Evolutionary conservation across 78 protist genomes (phyloP).

Genomic region (Dictyostelium purpureum): DNA sequence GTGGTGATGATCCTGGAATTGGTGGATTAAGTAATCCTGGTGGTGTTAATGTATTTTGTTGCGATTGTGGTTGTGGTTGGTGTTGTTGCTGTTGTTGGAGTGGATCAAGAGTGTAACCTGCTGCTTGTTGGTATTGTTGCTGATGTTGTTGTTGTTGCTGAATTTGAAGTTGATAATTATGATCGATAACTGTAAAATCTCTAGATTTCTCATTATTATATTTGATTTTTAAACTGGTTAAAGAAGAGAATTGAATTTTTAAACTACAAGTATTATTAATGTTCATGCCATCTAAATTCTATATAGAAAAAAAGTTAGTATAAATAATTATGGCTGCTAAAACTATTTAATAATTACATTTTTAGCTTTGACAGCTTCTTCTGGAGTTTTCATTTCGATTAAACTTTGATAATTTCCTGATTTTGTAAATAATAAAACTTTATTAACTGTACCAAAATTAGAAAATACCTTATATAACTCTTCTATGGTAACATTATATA

Average conservation of each 20-base stretch:
- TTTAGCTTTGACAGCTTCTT: conserved; percentile 71
- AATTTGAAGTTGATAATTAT: not conserved
- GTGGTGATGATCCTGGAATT: conserved; percentile 4
- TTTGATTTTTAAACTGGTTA: conserved; percentile 58
- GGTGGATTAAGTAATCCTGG: conserved; percentile 5
- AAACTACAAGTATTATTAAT: conserved; percentile 77
- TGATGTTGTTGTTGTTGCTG: not conserved
- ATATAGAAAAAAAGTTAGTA: not conserved
- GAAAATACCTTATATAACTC: conserved; percentile 79
- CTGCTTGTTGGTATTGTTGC: not conserved
- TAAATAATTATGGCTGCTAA: not conserved
- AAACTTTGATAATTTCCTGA: conserved; percentile 78
- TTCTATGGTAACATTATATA: conserved; percentile 84
- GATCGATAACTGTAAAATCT: conserved; percentile 55
- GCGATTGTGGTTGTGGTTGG: not conserved
- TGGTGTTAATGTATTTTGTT: not conserved
- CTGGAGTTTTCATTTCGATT: conserved; percentile 28
- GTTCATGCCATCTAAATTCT: conserved; percentile 81
- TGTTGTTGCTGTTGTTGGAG: not conserved
- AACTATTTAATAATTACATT: not conserved
- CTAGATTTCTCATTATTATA: conserved; percentile 83
- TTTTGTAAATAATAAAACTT: conserved; percentile 84
- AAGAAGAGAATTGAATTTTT: conserved; percentile 78
- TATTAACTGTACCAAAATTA: conserved; percentile 69
- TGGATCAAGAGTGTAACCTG: not conserved